These are phyloP conservation scores for Coemansia sp. DNA, from an alignment of 192 early-diverging fungal genomes.

Conservation along the genomic window DNA sequence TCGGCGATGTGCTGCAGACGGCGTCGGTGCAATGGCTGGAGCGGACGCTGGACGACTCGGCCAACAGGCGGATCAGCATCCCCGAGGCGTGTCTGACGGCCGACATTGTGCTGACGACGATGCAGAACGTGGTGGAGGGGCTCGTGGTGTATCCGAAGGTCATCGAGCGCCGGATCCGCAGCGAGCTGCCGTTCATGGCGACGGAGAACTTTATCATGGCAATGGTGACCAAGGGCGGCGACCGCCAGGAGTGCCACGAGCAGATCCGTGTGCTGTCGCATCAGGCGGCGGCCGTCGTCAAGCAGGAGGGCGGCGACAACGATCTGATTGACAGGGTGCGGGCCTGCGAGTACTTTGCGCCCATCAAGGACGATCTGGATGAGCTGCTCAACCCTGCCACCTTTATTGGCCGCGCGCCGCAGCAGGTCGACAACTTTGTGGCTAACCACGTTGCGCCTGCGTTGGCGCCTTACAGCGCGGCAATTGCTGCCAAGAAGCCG, in stretches of 20 bases:
- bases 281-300: constrained; percentile 88
- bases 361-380: constrained; percentile 76
- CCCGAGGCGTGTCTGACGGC: constrained; percentile 97
- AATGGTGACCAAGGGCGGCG: constrained; percentile 94
- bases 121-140: constrained; percentile 97
- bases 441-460: constrained; percentile 79
- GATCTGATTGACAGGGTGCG: constrained; percentile 92
- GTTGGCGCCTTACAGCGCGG: constrained; percentile 70
- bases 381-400: constrained; percentile 83
- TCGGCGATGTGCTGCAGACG: constrained; percentile 85
- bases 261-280: constrained; percentile 94
- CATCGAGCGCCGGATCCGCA: constrained; percentile 84
- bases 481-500: constrained; percentile 56
- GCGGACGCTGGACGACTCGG: constrained; percentile 95
- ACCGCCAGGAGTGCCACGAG: constrained; percentile 96
- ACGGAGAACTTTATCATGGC: constrained; percentile 99
- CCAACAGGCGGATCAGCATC: constrained; percentile 93
- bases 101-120: constrained; percentile 91
- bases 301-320: constrained; percentile 91
- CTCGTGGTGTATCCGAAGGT: constrained; percentile 97
- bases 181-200: constrained; percentile 99
- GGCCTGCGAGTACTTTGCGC: constrained; percentile 82
- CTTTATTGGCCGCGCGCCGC: constrained; percentile 92
- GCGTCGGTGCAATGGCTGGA: constrained; percentile 96
- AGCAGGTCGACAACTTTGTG: constrained; percentile 90